Percentiles rank a stretch among this genome's conserved stretches.
phyloP scores from a whole-genome alignment of 805 yeast genomes.

The Kodamaea neixiangensis region DNA sequence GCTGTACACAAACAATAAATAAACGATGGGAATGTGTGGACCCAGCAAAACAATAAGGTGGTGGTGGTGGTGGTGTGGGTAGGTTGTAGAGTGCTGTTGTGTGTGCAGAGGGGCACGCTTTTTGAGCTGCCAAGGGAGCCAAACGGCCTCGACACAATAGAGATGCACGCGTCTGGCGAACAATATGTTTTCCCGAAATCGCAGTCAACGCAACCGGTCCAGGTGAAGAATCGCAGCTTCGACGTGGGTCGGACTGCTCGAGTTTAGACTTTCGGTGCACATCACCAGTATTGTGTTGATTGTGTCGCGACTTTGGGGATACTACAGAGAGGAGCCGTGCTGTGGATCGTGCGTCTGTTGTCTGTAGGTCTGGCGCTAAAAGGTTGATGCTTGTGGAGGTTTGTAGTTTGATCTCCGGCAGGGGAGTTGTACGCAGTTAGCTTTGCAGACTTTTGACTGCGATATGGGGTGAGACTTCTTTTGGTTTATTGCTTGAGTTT shows the following conservation, averaged over 20 bases:
- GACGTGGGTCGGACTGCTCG: background rate
- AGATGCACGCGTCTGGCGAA: background rate
- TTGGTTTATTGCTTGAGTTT: no score
- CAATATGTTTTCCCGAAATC: background rate
- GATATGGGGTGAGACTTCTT: no score
- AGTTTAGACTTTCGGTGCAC: background rate
- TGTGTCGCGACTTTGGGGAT: background rate
- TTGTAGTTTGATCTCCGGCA: background rate
- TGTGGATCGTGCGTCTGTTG: background rate
- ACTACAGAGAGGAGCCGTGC: background rate
- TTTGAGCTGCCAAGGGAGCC: no score
- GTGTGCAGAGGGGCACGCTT: background rate
- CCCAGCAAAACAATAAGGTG: background rate
- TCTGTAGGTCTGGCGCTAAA: background rate
- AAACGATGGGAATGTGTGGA: conserved; percentile 5
- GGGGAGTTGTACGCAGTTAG: no score
- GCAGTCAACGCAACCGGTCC: background rate
- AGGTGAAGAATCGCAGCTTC: background rate
- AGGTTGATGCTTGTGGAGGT: background rate
- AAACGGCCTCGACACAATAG: background rate
- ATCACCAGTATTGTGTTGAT: background rate
- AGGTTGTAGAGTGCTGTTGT: background rate
- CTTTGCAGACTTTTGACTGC: no score
- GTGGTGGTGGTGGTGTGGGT: background rate
- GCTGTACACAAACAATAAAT: conserved; percentile 2